Evolutionary conservation across 177 flowering plant species (phyloP).

Genomic region (Vitis hybrid): DNA sequence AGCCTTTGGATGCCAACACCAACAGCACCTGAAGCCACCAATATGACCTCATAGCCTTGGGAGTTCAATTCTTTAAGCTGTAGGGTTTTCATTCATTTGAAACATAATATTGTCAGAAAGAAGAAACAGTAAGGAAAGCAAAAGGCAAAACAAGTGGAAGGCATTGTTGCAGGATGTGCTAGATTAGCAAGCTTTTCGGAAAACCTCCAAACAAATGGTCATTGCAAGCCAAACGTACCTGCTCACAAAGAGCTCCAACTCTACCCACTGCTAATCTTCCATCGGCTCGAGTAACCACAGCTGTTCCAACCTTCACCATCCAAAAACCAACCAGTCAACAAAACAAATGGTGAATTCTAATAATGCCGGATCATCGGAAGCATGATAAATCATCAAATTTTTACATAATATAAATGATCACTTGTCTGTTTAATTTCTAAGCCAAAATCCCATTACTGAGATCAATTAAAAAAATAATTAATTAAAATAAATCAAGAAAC

Average conservation of each 20-base stretch:
- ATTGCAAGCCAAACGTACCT: slow-evolving; percentile 39
- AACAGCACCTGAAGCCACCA: slow-evolving; percentile 97
- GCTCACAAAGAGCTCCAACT: slow-evolving; percentile 92
- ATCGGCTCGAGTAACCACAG: slow-evolving; percentile 88
- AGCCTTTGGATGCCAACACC: slow-evolving; percentile 98
- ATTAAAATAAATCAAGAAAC: too few relatives aligned
- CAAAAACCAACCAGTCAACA: background rate
- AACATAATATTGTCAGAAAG: background rate
- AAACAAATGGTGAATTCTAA: too few relatives aligned
- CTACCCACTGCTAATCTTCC: slow-evolving; percentile 93
- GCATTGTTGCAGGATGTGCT: too few relatives aligned
- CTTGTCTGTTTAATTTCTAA: too few relatives aligned
- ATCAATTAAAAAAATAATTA: too few relatives aligned
- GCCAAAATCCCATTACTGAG: too few relatives aligned
- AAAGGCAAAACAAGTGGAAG: too few relatives aligned
- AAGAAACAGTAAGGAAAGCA: background rate
- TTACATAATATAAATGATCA: too few relatives aligned
- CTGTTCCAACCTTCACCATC: slow-evolving; percentile 81
- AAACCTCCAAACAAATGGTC: too few relatives aligned
- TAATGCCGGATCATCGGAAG: too few relatives aligned
- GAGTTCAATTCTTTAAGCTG: slow-evolving; percentile 87
- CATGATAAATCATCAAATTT: too few relatives aligned
- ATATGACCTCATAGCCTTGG: slow-evolving; percentile 77
- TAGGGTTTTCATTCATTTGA: slow-evolving; percentile 12
- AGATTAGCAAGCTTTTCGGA: too few relatives aligned